Conservation (phyloP, 2,329 filamentous ascomycete genomes). For the Trichoderma sp. region DNA sequence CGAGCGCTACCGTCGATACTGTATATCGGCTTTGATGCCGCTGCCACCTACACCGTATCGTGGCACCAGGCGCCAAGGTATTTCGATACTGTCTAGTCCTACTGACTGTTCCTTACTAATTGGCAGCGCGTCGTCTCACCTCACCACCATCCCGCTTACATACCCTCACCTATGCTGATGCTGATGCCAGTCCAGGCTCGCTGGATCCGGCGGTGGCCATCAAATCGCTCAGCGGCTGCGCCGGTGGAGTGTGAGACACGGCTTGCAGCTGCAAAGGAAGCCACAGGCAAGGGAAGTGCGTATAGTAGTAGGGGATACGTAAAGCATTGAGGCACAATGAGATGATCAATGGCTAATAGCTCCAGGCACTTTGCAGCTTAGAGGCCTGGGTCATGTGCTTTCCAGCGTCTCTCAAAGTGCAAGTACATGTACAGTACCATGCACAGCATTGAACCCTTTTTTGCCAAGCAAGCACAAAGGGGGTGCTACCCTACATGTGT, state of each 20-base stretch:
- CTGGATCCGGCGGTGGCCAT: conserved; percentile 1
- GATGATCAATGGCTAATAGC: not conserved
- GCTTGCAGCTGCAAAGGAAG: not conserved
- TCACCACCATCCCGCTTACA: conserved; percentile 8
- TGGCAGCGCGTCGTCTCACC: conserved; percentile 9
- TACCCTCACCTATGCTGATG: conserved; percentile 1
- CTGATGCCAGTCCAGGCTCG: conserved; percentile 9
- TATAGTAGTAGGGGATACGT: not conserved
- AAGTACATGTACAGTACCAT: not conserved
- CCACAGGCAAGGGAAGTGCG: not conserved
- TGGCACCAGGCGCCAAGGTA: too few relatives aligned
- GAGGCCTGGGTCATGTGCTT: not conserved
- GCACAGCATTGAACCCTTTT: not conserved
- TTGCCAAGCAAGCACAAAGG: not conserved
- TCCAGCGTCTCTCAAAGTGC: not conserved
- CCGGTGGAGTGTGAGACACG: conserved; percentile 11
- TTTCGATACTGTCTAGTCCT: not conserved
- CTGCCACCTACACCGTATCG: too few relatives aligned
- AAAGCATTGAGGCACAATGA: not conserved
- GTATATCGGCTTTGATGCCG: not conserved
- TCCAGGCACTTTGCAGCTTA: not conserved
- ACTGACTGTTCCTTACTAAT: not conserved
- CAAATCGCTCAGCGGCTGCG: conserved; percentile 23
- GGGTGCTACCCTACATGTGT: conserved; percentile 17
- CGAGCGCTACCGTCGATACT: not conserved